phyloP scores from a whole-genome alignment of 257 asterid genomes.

The Plantago ovata region DNA sequence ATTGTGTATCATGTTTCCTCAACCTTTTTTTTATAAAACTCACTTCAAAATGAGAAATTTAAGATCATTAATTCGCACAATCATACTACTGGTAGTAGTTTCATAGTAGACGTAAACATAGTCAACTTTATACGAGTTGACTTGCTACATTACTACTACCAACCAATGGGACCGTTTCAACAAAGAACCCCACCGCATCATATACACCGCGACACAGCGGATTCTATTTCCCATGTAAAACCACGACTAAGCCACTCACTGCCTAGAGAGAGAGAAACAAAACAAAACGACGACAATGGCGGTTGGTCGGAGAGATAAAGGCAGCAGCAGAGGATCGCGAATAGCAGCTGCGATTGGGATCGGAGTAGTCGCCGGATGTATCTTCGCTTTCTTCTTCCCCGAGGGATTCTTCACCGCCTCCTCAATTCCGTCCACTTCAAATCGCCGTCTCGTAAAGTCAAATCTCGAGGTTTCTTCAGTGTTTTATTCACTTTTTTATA shows the following conservation, averaged over 20 bases:
- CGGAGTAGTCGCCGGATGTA: constrained; percentile 64
- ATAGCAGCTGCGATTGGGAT: constrained; percentile 56
- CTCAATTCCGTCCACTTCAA: constrained; percentile 25
- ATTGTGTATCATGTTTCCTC: too few relatives aligned
- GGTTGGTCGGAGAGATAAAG: constrained; percentile 53
- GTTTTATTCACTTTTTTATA: neutral
- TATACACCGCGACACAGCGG: neutral
- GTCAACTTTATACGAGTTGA: neutral
- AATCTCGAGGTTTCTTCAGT: constrained; percentile 32
- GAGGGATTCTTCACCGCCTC: constrained; percentile 49
- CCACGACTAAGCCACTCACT: neutral
- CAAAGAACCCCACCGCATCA: neutral
- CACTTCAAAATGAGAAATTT: too few relatives aligned
- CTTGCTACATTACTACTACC: neutral
- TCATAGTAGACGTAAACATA: too few relatives aligned
- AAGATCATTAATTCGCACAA: too few relatives aligned
- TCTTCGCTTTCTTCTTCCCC: constrained; percentile 64
- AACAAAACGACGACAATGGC: constrained; percentile 41
- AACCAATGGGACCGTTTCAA: neutral
- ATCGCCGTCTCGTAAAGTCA: constrained; percentile 18
- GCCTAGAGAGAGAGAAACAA: neutral
- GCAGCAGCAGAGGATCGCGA: constrained; percentile 46
- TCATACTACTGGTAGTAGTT: too few relatives aligned
- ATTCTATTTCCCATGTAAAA: neutral
- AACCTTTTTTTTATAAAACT: too few relatives aligned